Evolutionary conservation across 306 rosid species (phyloP).

Genomic region (Comarum palustre): DNA sequence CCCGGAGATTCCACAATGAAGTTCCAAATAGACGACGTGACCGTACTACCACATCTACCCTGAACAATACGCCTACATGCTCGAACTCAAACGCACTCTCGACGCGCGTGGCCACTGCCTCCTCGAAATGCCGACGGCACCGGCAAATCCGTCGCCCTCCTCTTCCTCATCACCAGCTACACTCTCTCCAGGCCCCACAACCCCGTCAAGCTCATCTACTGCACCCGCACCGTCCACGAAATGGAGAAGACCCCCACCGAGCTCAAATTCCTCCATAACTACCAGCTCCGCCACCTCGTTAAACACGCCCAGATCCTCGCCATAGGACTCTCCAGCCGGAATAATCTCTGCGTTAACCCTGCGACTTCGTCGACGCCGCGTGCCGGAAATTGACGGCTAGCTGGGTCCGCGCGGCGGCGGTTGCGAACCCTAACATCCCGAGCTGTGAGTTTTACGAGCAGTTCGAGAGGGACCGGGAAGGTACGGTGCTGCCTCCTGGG

Average conservation of each 20-base stretch:
- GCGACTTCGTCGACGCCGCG: slow-evolving; percentile 87
- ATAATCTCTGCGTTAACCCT: slow-evolving; percentile 82
- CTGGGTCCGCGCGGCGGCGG: slow-evolving; percentile 83
- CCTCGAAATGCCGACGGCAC: slow-evolving; percentile 91
- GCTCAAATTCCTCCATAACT: slow-evolving; percentile 64
- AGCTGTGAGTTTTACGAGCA: slow-evolving; percentile 75
- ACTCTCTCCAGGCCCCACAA: slow-evolving; percentile 65
- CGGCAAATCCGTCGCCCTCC: slow-evolving; percentile 82
- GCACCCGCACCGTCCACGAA: slow-evolving; percentile 95
- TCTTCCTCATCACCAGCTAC: slow-evolving; percentile 82
- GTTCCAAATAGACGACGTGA: slow-evolving; percentile 73
- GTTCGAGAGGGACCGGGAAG: slow-evolving; percentile 65
- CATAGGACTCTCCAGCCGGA: slow-evolving; percentile 70
- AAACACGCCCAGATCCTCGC: slow-evolving; percentile 67
- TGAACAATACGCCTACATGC: slow-evolving; percentile 83
- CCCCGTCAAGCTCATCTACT: slow-evolving; percentile 78
- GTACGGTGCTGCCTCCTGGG: slow-evolving; percentile 70
- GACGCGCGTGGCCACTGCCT: slow-evolving; percentile 91
- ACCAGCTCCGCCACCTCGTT: slow-evolving; percentile 59
- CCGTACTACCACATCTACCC: slow-evolving; percentile 90
- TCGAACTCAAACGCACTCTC: slow-evolving; percentile 77
- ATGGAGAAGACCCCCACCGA: slow-evolving; percentile 96
- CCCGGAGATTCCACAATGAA: slow-evolving; percentile 40
- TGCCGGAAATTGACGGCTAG: slow-evolving; percentile 79
- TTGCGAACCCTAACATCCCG: slow-evolving; percentile 51